Base-by-base conservation (phyloP, 202 grass and related monocot genomes). In the Brachypodium distachyon region DNA sequence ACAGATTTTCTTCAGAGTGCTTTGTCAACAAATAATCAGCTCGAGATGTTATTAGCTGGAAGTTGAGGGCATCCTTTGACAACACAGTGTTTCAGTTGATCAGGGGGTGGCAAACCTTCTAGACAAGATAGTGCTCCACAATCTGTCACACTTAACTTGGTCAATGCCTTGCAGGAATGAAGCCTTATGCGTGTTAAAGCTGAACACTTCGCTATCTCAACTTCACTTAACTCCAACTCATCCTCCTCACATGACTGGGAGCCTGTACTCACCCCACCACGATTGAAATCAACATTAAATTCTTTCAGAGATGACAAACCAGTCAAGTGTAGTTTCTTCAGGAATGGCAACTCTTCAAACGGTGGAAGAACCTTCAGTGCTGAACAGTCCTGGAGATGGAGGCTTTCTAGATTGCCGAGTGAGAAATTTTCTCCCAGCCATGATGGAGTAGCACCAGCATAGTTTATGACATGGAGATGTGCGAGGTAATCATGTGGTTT, bases 261-360 rank as follows among this genome's bases (percentile, higher is more conserved):
- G 9, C 12, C 21, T 5, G 5, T 81, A 54, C 7, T n/a, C n/a
- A n/a, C 36, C 1, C 13, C 54, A 58, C 40, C 68, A 41, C 7
- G 43, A 16, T 70, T 37, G 37, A 82, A 85, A 31, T 86, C 82
- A 28, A 85, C 51, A 50, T 7, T 60, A 1, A 90, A 51, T 46
- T 82, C 59, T 34, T 49, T 78, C 57, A 90, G 40, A 40, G 73
- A 66, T 6, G 72, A 67, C 77, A 91, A 56, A 66, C 82, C 78
- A 41, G 76, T 13, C 39, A 91, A 56, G 32, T 42, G 48, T 2
- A 91, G 66, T 17, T 61, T 83, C 71, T 86, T 61, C 22, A 90
- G 78, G 66, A n/a, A 86, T 59, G 33, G 27, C 66, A 90, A 23
- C 46, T 83, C 6, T 23, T 72, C 53, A 21, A 90, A 81, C 19